A percentile compares a stretch with the other conserved stretches of the same genome.
These are phyloP conservation scores for Ophiorrhiza pumila DNA, from an alignment of 257 asterid species.

Conservation along the genomic window DNA sequence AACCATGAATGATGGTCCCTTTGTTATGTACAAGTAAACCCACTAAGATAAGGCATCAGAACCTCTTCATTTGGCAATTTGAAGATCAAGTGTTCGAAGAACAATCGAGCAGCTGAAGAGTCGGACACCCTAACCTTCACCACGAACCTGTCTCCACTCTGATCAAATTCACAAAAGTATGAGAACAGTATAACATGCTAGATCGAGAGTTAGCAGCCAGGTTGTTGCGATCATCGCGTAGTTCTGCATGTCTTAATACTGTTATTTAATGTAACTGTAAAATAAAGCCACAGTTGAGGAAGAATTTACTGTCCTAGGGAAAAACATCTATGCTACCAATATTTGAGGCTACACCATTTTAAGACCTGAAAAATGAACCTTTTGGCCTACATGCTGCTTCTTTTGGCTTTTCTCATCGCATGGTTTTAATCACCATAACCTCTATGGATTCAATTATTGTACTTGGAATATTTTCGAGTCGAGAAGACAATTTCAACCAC, in stretches of 20 bases:
- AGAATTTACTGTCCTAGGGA: too few relatives aligned
- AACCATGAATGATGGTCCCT: background rate
- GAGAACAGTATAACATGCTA: conserved; percentile 4
- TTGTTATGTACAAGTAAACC: background rate
- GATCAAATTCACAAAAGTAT: conserved; percentile 17
- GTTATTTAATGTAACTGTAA: too few relatives aligned
- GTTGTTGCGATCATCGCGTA: background rate
- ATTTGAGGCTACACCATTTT: background rate
- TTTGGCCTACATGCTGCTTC: background rate
- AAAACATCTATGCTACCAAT: background rate
- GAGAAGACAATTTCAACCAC: background rate
- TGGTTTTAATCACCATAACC: background rate
- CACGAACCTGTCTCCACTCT: conserved; percentile 86
- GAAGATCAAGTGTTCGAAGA: conserved; percentile 72
- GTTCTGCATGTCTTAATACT: too few relatives aligned
- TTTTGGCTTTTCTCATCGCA: background rate
- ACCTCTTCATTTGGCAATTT: conserved; percentile 79
- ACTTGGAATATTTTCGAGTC: background rate
- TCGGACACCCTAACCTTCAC: conserved; percentile 65
- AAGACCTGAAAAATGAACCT: background rate
- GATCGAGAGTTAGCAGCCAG: background rate
- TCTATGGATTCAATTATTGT: background rate
- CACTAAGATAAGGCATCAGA: background rate
- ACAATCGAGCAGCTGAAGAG: conserved; percentile 71
- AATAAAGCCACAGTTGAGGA: too few relatives aligned